phyloP scores from a whole-genome alignment of 345 rosid species.

The Salix udensis region DNA sequence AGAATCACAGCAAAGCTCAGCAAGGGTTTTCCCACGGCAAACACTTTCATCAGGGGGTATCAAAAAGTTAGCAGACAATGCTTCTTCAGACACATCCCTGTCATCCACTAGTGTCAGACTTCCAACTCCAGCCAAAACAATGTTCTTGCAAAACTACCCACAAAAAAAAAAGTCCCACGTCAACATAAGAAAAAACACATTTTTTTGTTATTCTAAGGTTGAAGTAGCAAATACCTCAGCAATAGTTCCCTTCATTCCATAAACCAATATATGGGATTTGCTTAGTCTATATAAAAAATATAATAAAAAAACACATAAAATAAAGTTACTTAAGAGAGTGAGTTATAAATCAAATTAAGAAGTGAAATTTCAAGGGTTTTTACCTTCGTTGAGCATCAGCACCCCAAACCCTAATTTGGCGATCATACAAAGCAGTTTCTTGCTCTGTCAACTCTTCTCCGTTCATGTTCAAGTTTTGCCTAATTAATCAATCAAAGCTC shows the following conservation, averaged over 20 bases:
- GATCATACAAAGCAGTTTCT: slow-evolving; percentile 89
- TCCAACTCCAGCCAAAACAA: slow-evolving; percentile 92
- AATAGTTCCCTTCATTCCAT: slow-evolving; percentile 77
- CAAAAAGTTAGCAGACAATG: slow-evolving; percentile 70
- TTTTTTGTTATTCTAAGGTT: background rate
- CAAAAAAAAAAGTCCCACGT: background rate
- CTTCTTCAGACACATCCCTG: slow-evolving; percentile 52
- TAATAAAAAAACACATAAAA: background rate
- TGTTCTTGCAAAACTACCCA: slow-evolving; percentile 91
- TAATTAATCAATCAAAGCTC: background rate
- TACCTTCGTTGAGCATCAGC: slow-evolving; percentile 95
- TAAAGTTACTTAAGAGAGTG: background rate
- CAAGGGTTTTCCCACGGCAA: slow-evolving; percentile 56
- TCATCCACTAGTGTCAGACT: slow-evolving; percentile 82
- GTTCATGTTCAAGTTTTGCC: slow-evolving; percentile 45
- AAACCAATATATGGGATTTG: slow-evolving; percentile 73
- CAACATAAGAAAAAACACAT: background rate
- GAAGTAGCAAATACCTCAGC: slow-evolving; percentile 54
- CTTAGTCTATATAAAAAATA: slow-evolving; percentile 45
- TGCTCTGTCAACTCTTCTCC: slow-evolving; percentile 95
- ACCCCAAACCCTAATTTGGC: slow-evolving; percentile 99
- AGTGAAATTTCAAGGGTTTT: background rate
- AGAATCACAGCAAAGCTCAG: slow-evolving; percentile 80
- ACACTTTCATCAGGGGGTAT: slow-evolving; percentile 57
- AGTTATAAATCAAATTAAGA: background rate